Evolutionary conservation across 768 basidiomycete genomes (phyloP).

Genomic region (Serendipita indica): DNA sequence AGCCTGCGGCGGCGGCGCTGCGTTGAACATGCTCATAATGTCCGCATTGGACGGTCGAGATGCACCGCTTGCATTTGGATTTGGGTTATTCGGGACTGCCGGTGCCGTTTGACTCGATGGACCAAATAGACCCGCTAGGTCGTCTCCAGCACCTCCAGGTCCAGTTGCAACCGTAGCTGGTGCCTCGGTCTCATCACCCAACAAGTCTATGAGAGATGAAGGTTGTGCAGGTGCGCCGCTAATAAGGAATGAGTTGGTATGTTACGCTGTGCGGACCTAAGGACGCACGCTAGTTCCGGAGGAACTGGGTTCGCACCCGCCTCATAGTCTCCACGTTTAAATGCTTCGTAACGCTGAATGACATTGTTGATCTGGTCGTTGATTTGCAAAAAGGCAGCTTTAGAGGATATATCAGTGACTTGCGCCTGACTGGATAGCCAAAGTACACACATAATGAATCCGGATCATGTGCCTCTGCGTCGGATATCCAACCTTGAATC

Average conservation of each 20-base stretch:
- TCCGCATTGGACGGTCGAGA: conserved; percentile 4
- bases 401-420: neutral
- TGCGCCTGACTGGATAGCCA: neutral
- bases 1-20: too few species aligned
- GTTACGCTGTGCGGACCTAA: neutral
- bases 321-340: conserved; percentile 78
- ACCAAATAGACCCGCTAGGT: conserved; percentile 50
- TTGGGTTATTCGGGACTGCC: neutral
- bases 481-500: conserved; percentile 95
- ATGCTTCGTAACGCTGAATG: conserved; percentile 78
- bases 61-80: neutral
- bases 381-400: conserved; percentile 86
- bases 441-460: conserved; percentile 63
- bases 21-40: conserved; percentile 4
- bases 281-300: conserved; percentile 30
- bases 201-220: conserved; percentile 69
- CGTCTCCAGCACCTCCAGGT: conserved; percentile 26
- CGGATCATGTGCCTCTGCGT: conserved; percentile 77
- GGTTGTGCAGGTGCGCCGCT: conserved; percentile 19
- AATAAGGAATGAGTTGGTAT: conserved; percentile 11
- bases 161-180: conserved; percentile 12
- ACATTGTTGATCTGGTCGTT: conserved; percentile 98
- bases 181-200: conserved; percentile 33
- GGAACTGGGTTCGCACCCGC: conserved; percentile 56
- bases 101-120: conserved; percentile 11